phyloP scores from a whole-genome alignment of 2,329 filamentous ascomycete genomes.

The Penicillium capsulatum region DNA sequence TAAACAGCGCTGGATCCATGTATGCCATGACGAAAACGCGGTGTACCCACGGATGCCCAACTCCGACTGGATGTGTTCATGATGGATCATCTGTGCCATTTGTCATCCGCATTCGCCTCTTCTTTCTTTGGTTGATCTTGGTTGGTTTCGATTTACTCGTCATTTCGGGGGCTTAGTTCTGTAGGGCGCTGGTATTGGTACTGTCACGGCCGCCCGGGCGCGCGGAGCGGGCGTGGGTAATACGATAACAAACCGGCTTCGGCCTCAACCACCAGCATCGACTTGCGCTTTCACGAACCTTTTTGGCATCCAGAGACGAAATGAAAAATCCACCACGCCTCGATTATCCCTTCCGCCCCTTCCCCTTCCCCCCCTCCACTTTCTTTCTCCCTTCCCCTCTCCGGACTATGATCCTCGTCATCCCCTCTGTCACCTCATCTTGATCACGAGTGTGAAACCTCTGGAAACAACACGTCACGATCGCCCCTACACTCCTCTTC shows the following conservation, averaged over 20 bases:
- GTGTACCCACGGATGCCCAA: too few relatives aligned
- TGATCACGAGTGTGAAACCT: constrained; percentile 26
- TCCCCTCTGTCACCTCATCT: constrained; percentile 31
- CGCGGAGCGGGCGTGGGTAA: background rate
- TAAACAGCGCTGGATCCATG: too few relatives aligned
- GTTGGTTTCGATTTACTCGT: too few relatives aligned
- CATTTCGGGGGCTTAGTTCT: too few relatives aligned
- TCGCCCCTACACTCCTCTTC: constrained; percentile 12
- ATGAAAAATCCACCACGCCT: constrained; percentile 26
- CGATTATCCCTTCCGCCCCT: constrained; percentile 22
- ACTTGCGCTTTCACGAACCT: constrained; percentile 8
- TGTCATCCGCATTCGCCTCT: too few relatives aligned
- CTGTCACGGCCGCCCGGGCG: background rate
- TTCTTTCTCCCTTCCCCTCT: constrained; percentile 15
- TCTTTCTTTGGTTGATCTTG: too few relatives aligned
- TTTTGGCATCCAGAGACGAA: constrained; percentile 15
- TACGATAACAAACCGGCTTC: constrained; percentile 8
- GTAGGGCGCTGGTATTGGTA: background rate
- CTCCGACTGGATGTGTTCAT: too few relatives aligned
- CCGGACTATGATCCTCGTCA: constrained; percentile 29
- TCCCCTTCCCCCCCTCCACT: constrained; percentile 17
- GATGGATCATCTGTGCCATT: too few relatives aligned
- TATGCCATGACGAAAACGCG: too few relatives aligned
- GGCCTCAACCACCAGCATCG: constrained; percentile 4
- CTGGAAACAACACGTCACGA: constrained; percentile 25